A percentile compares a stretch with the other conserved stretches of the same genome.
These are phyloP conservation scores for Schizothecium vesticola DNA, from an alignment of 495 filamentous ascomycete species.

Conservation along the genomic window DNA sequence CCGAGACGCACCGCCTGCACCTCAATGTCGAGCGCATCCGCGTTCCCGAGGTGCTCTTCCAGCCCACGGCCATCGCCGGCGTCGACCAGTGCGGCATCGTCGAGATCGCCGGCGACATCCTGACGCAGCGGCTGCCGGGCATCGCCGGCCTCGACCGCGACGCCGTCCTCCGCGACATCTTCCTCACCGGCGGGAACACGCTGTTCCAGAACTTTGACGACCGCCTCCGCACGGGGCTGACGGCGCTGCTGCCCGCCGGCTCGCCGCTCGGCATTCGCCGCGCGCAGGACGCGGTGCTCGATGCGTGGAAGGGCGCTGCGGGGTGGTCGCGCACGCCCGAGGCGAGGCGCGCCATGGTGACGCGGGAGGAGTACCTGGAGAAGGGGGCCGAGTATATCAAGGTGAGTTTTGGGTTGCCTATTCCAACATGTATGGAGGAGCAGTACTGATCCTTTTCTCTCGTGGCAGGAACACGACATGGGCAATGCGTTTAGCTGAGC, in stretches of 20 bases:
- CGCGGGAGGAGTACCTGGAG: conserved; percentile 73
- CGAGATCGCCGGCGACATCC: conserved; percentile 81
- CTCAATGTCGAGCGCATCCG: conserved; percentile 96
- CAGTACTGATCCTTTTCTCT: conserved; percentile 1
- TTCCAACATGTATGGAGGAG: conserved; percentile 5
- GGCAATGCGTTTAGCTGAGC: conserved; percentile 56
- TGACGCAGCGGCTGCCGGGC: conserved; percentile 66
- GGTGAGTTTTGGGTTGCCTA: conserved; percentile 41
- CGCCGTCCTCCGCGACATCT: conserved; percentile 74
- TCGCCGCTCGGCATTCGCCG: conserved; percentile 57
- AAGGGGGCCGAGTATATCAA: conserved; percentile 84
- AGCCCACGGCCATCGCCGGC: conserved; percentile 84
- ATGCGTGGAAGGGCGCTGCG: conserved; percentile 91
- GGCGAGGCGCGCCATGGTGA: conserved; percentile 50
- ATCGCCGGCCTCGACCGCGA: conserved; percentile 49
- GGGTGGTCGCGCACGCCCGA: conserved; percentile 57
- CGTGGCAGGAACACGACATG: conserved; percentile 67
- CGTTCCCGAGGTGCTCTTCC: conserved; percentile 91
- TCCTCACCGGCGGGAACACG: conserved; percentile 90
- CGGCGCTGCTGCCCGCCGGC: conserved; percentile 65
- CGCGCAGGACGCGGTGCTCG: conserved; percentile 68
- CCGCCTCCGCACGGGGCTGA: conserved; percentile 65
- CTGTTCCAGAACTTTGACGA: conserved; percentile 84
- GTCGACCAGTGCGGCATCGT: conserved; percentile 90
- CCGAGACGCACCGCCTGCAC: conserved; percentile 82